A percentile compares a stretch with the other conserved stretches of the same genome.
These are phyloP conservation scores for Xylariaceae sp. DNA, from an alignment of 2,329 filamentous ascomycete genomes.

Conservation along the genomic window DNA sequence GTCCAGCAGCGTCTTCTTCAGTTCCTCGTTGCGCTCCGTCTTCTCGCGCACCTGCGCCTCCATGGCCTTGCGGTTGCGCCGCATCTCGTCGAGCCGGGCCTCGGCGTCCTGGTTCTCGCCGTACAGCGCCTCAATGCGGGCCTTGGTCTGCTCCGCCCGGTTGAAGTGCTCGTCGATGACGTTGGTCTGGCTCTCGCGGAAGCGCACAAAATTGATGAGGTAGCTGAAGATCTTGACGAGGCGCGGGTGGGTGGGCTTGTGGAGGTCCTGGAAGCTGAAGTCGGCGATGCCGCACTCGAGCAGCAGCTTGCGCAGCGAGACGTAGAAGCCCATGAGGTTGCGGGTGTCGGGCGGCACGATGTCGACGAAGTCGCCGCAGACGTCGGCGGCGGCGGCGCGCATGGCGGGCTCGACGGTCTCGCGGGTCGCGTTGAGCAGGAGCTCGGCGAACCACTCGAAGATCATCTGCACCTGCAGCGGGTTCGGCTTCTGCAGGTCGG, in stretches of 20 bases:
- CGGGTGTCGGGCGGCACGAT: slow-evolving; percentile 83
- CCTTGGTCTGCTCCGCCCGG: slow-evolving; percentile 79
- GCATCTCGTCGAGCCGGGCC: slow-evolving; percentile 73
- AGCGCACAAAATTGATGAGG: slow-evolving; percentile 97
- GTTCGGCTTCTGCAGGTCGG: slow-evolving; percentile 90
- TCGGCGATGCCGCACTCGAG: slow-evolving; percentile 87
- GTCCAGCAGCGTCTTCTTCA: slow-evolving; percentile 78
- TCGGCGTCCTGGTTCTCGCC: slow-evolving; percentile 85
- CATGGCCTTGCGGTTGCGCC: slow-evolving; percentile 72
- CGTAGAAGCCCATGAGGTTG: slow-evolving; percentile 94
- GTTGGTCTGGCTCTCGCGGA: slow-evolving; percentile 84
- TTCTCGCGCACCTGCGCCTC: slow-evolving; percentile 81
- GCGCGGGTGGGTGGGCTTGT: slow-evolving; percentile 83
- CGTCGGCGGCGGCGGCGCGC: slow-evolving; percentile 83
- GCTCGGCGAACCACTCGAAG: slow-evolving; percentile 94
- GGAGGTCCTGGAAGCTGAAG: slow-evolving; percentile 89
- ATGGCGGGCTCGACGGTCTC: slow-evolving; percentile 94
- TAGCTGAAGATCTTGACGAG: slow-evolving; percentile 95
- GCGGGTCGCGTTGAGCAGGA: slow-evolving; percentile 88
- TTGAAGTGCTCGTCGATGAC: slow-evolving; percentile 94
- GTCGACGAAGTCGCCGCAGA: slow-evolving; percentile 80
- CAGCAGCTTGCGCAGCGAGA: slow-evolving; percentile 73
- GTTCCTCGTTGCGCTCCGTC: slow-evolving; percentile 76
- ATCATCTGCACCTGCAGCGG: slow-evolving; percentile 94
- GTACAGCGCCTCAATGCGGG: slow-evolving; percentile 81